Conservation (phyloP, 768 basidiomycete genomes). For the Rhodocollybia butyracea region DNA sequence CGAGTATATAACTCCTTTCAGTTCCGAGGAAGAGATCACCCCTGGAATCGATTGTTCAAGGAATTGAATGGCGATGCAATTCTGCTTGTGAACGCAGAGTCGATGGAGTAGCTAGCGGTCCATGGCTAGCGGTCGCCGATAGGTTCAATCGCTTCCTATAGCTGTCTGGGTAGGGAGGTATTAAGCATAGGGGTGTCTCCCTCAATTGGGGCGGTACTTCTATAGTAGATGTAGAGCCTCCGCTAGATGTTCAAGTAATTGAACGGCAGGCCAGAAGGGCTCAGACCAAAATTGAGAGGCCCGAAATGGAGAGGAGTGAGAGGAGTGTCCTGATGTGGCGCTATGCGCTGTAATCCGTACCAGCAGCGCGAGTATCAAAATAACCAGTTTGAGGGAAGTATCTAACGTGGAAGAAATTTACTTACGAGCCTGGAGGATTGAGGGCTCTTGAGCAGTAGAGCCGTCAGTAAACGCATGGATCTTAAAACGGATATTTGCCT, state of each 20-base stretch:
- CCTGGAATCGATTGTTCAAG: background rate
- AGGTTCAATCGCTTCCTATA: constrained; percentile 79
- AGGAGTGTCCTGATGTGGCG: constrained; percentile 83
- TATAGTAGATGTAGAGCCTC: constrained; percentile 52
- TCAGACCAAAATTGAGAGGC: constrained; percentile 82
- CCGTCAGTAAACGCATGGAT: constrained; percentile 5
- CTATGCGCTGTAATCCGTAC: constrained; percentile 83
- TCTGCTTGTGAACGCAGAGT: background rate
- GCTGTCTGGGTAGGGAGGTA: constrained; percentile 63
- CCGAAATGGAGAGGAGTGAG: constrained; percentile 88
- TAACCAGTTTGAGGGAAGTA: constrained; percentile 52
- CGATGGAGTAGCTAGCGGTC: constrained; percentile 12
- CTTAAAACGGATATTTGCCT: constrained; percentile 46
- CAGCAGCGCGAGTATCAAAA: constrained; percentile 77
- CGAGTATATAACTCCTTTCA: too few relatives aligned
- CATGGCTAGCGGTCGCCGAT: constrained; percentile 57
- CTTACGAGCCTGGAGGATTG: constrained; percentile 61
- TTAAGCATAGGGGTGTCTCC: constrained; percentile 87
- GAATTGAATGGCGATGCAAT: background rate
- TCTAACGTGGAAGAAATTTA: constrained; percentile 58
- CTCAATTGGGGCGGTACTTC: constrained; percentile 83
- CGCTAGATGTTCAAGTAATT: constrained; percentile 29
- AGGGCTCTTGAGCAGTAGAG: constrained; percentile 60
- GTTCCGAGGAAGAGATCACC: background rate
- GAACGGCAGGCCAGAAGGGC: constrained; percentile 26